A percentile compares a stretch with the other conserved stretches of the same genome.
phyloP scores from a whole-genome alignment of 768 basidiomycete genomes.

The Termitomyces titanicus region DNA sequence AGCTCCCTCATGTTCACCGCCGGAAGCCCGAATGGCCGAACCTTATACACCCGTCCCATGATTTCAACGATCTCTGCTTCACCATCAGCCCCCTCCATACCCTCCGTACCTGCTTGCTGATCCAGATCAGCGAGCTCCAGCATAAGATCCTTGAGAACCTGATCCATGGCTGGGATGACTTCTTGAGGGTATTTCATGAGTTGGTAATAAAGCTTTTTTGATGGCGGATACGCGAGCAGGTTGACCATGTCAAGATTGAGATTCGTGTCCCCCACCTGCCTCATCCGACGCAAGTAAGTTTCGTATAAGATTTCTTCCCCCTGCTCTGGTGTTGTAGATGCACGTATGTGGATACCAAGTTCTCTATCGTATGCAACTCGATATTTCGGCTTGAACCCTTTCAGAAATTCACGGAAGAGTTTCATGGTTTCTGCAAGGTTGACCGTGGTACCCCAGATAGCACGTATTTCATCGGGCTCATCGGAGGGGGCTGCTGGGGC shows the following conservation, averaged over 20 bases:
- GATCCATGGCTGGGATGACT: conserved; percentile 96
- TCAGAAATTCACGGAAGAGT: conserved; percentile 83
- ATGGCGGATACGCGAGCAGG: conserved; percentile 80
- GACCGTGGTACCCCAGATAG: conserved; percentile 98
- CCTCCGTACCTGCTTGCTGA: conserved; percentile 62
- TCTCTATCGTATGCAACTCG: conserved; percentile 69
- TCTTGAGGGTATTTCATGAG: conserved; percentile 95
- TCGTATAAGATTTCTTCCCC: conserved; percentile 76
- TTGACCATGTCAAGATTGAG: conserved; percentile 90
- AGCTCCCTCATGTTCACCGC: conserved; percentile 92
- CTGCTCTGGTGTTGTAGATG: conserved; percentile 57
- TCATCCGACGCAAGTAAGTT: conserved; percentile 77
- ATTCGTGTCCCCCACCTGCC: conserved; percentile 88
- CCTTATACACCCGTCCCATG: conserved; percentile 85
- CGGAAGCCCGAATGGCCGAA: conserved; percentile 83
- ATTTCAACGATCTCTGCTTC: conserved; percentile 89
- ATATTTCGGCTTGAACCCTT: conserved; percentile 92
- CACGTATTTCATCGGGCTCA: conserved; percentile 80
- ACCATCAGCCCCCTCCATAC: conserved; percentile 72
- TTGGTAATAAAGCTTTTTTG: conserved; percentile 79
- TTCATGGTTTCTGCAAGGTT: conserved; percentile 90
- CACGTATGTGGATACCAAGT: conserved; percentile 47
- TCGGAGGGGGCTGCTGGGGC: conserved; percentile 60
- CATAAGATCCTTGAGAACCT: conserved; percentile 91
- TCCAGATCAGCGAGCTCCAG: conserved; percentile 83